Evolutionary conservation across 2,329 filamentous ascomycete genomes (phyloP).

Genomic region (Fusarium coicis): DNA sequence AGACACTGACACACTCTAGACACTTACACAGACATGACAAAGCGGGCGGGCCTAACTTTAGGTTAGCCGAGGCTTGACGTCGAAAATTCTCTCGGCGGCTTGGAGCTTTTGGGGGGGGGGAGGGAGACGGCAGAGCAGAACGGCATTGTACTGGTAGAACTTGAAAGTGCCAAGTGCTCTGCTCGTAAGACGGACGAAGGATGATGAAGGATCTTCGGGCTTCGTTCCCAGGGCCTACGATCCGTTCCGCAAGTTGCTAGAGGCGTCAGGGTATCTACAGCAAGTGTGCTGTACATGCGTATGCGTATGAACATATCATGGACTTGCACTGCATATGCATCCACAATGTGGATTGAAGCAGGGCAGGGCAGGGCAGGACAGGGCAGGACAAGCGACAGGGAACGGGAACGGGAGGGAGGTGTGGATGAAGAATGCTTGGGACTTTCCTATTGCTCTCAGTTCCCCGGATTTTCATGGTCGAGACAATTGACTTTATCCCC

Average conservation of each 20-base stretch:
- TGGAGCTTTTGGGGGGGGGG: not conserved
- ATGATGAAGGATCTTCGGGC: constrained; percentile 26
- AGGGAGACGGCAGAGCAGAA: constrained; percentile 12
- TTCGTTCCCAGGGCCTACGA: constrained; percentile 25
- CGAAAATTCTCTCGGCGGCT: not conserved
- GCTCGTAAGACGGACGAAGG: not conserved
- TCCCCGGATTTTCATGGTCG: constrained; percentile 37
- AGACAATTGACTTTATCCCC: constrained; percentile 23
- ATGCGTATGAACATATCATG: not conserved
- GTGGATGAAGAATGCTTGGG: constrained; percentile 10
- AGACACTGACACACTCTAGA: not conserved
- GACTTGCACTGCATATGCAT: constrained; percentile 14
- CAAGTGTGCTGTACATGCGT: not conserved
- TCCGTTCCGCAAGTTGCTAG: constrained; percentile 20
- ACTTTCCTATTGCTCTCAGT: constrained; percentile 30
- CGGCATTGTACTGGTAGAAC: not conserved
- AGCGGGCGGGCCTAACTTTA: not conserved
- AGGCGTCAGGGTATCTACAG: not conserved
- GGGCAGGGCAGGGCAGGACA: not conserved
- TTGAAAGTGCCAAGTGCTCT: not conserved
- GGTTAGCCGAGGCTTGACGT: constrained; percentile 22
- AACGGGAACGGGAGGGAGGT: constrained; percentile 14
- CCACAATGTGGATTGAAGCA: constrained; percentile 27
- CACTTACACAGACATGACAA: not conserved
- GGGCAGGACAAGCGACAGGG: not conserved